phyloP scores from a whole-genome alignment of 108 stramenopile species.

The Ochromonas danica region DNA sequence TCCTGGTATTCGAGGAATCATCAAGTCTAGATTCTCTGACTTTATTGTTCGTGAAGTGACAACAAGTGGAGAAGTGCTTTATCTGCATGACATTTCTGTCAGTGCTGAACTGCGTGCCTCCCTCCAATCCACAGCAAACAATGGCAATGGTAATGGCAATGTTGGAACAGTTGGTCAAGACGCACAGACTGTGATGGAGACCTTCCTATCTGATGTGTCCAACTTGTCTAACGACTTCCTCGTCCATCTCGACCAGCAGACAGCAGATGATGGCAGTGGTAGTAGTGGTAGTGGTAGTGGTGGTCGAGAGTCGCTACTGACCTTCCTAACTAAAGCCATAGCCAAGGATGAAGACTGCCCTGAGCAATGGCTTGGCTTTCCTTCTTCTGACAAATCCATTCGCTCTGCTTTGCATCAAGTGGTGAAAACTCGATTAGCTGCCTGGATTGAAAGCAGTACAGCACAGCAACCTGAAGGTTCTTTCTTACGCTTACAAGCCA shows the following conservation, averaged over 20 bases:
- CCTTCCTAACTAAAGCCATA: no score
- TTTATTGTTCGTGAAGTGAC: slow-evolving; percentile 55
- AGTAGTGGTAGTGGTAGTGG: neutral
- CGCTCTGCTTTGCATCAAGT: neutral
- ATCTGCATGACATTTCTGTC: neutral
- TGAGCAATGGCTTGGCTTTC: neutral
- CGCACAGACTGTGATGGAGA: neutral
- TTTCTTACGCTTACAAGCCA: neutral
- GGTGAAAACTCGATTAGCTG: neutral
- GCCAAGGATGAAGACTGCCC: no score
- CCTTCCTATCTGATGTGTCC: neutral
- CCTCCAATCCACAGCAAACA: neutral
- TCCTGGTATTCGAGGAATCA: slow-evolving; percentile 43
- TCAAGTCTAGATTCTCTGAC: slow-evolving; percentile 55
- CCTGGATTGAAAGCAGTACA: neutral
- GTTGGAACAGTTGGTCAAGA: neutral
- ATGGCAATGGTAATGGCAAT: neutral
- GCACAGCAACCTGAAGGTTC: neutral
- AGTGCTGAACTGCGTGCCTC: neutral
- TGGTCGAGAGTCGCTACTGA: no score
- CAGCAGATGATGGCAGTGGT: no score
- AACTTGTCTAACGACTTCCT: no score
- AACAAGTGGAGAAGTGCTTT: slow-evolving; percentile 36
- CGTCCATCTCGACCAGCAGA: no score
- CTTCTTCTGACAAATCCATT: neutral